phyloP scores from a whole-genome alignment of 768 basidiomycete genomes.

The Suillus bovinus region DNA sequence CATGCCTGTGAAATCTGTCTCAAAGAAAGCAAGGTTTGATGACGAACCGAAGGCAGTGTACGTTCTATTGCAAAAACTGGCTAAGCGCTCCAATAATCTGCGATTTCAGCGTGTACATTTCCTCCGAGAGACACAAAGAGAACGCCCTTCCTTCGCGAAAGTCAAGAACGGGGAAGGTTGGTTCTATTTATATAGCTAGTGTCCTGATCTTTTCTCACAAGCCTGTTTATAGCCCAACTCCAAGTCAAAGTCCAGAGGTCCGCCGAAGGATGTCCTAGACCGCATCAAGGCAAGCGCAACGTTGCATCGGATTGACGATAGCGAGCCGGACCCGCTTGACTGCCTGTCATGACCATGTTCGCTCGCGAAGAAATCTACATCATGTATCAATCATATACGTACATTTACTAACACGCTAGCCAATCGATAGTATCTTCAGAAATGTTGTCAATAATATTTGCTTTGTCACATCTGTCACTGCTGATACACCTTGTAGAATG shows the following conservation, averaged over 20 bases:
- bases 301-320: constrained; percentile 28
- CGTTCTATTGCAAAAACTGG: neutral
- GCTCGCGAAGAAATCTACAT: neutral
- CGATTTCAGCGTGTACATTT: constrained; percentile 1
- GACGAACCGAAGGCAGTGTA: neutral
- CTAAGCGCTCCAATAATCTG: neutral
- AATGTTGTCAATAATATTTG: constrained; percentile 1
- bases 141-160: constrained; percentile 22
- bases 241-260: constrained; percentile 32
- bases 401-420: constrained; percentile 3
- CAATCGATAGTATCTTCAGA: neutral
- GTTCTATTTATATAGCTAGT: neutral
- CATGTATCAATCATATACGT: neutral
- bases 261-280: constrained; percentile 40
- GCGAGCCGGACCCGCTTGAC: constrained; percentile 48
- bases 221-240: constrained; percentile 7
- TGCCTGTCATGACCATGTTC: constrained; percentile 39
- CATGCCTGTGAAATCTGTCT: constrained; percentile 22
- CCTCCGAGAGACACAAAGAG: constrained; percentile 38
- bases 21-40: constrained; percentile 3
- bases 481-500: neutral
- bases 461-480: neutral
- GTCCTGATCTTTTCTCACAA: neutral
- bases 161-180: constrained; percentile 3
- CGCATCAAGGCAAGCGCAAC: constrained; percentile 36